phyloP scores from a whole-genome alignment of 2,329 filamentous ascomycete species.

The Chrysosporium queenslandicum region DNA sequence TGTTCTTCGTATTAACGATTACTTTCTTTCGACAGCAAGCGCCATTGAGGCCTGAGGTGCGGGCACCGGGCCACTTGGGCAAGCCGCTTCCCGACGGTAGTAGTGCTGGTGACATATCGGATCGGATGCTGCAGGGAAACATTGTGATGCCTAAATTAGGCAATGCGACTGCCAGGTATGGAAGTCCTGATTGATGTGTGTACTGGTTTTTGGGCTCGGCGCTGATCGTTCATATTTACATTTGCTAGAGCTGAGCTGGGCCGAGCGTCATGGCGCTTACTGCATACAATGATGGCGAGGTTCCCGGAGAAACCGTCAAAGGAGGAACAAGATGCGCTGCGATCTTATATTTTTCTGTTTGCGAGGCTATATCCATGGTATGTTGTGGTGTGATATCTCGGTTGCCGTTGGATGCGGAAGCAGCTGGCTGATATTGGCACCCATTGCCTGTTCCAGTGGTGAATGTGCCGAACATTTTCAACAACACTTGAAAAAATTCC shows the following conservation, averaged over 20 bases:
- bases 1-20: conserved; percentile 31
- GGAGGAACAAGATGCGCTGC: conserved; percentile 51
- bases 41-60: conserved; percentile 31
- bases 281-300: conserved; percentile 57
- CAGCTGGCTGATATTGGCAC: not conserved
- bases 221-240: not conserved
- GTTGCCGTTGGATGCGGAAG: not conserved
- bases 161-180: conserved; percentile 42
- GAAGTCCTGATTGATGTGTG: not conserved
- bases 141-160: conserved; percentile 40
- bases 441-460: conserved; percentile 36
- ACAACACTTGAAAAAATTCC: conserved; percentile 50
- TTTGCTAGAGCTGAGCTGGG: conserved; percentile 50
- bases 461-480: conserved; percentile 58
- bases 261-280: conserved; percentile 55
- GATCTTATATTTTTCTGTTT: conserved; percentile 54
- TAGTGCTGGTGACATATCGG: conserved; percentile 15
- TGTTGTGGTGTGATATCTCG: not conserved
- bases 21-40: conserved; percentile 30
- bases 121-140: conserved; percentile 35
- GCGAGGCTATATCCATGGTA: conserved; percentile 56
- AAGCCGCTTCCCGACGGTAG: conserved; percentile 24
- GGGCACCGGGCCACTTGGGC: conserved; percentile 34
- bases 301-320: conserved; percentile 53
- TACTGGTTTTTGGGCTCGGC: not conserved